Percentiles rank a stretch among this genome's conserved stretches.
These are phyloP conservation scores for Globisporangium camurandrum DNA, from an alignment of 352 stramenopile genomes.

Conservation along the genomic window DNA sequence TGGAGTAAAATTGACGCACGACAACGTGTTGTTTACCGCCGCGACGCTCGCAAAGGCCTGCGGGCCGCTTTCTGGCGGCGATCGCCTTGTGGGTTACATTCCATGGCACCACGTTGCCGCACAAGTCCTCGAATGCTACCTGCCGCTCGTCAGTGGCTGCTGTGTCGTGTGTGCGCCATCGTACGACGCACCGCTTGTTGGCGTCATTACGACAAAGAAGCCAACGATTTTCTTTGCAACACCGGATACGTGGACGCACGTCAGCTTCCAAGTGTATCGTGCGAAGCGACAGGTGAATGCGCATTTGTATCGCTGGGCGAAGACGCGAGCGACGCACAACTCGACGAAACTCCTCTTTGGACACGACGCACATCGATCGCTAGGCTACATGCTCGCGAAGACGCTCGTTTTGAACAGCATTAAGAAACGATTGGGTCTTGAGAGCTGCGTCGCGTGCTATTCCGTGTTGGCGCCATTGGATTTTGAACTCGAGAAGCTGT, in stretches of 20 bases:
- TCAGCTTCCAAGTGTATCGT: conserved; percentile 62
- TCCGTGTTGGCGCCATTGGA: conserved; percentile 68
- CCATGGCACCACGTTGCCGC: conserved; percentile 57
- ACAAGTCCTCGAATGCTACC: conserved; percentile 69
- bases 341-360: conserved; percentile 68
- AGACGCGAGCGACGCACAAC: conserved; percentile 70
- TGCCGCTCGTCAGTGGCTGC: conserved; percentile 55
- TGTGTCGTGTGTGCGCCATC: conserved; percentile 54
- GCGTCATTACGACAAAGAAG: conserved; percentile 42
- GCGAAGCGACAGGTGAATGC: conserved; percentile 71
- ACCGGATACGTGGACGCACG: conserved; percentile 59
- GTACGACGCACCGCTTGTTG: conserved; percentile 32
- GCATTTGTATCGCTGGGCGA: conserved; percentile 67
- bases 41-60: conserved; percentile 51
- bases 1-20: conserved; percentile 57
- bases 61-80: conserved; percentile 30
- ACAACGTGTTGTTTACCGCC: conserved; percentile 81
- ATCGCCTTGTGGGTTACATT: conserved; percentile 64
- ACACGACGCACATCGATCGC: conserved; percentile 35
- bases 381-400: conserved; percentile 78
- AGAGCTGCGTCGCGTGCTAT: conserved; percentile 68
- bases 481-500: conserved; percentile 74
- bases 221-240: conserved; percentile 77
- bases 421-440: conserved; percentile 71
- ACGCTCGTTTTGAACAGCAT: conserved; percentile 71